Base-by-base conservation (phyloP, 2,329 filamentous ascomycete genomes). In the Aspergillus aculeatus region DNA sequence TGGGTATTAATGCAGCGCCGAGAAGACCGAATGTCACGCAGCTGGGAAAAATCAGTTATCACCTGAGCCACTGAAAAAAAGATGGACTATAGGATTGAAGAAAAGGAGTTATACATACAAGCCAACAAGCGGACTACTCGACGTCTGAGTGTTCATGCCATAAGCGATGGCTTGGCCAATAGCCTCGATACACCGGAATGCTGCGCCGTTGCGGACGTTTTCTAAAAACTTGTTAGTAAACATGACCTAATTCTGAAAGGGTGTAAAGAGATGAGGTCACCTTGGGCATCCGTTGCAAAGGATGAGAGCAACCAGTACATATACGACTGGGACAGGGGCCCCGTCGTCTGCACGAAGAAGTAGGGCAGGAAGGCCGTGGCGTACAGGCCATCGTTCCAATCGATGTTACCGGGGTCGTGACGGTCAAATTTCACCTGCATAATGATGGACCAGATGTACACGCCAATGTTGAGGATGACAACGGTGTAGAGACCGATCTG, bases 381-480 rank as follows among this genome's bases (percentile, higher is more conserved):
- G 55, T 81, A 82, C 0, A 77, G 69, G 1, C 64, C 59, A 5
- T 80, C 77, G 19, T 79, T 73, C 80, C 79, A 82, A 57, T 81
- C 80, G 24, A 82, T 81, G 12, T 77, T 70, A 1, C 78, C 78
- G 0, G 80, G 80, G 48, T 73, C 64, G 2, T 71, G 54, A 32
- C 47, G 60, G 35, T 78, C 74, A 62, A 82, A 82, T 21, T 66
- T 68, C 9, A 68, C 69, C 62, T 82, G 78, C 75, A 82, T 81
- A 21, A 80, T 69, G 54, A 81, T 80, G 1, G 79, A 81, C 80
- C 80, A 82, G 60, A 81, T 78, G 54, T 82, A 82, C 0, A 81
- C 80, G n/a, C 77, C 80, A 4, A 78, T 62, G 49, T 81, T 82
- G 6, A 80, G 73, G n/a, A 78, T 67, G 2, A 80, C 75, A 5